Base-by-base conservation (phyloP, 371 early-diverging fungal genomes). In the Mortierella polycephala region DNA sequence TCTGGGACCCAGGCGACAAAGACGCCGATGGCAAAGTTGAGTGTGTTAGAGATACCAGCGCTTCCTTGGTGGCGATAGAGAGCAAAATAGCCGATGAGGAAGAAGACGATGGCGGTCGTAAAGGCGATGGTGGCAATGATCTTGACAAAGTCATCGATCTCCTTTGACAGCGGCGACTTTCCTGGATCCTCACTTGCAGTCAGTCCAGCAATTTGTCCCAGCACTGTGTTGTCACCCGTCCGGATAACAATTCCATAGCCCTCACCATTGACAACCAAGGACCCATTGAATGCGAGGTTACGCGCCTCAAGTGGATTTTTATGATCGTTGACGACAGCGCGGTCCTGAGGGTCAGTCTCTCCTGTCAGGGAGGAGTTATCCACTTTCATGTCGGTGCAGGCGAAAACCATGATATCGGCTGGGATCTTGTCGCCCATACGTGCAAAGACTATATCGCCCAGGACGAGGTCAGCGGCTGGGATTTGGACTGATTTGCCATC, bases 281-380 rank as follows among this genome's bases (percentile, higher is more conserved):
- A 93, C 50, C 97, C 95, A 82, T 92, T 96, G 82, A 97, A 97
- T 0, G 87, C 89, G 53, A 98, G 79, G 73, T 98, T 98, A 53
- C 90, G 89, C 3, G 98, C 96, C 64, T 98, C 97, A 54, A 97
- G 88, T 13, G 96, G 94, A 76, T 90, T 95, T 71, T 87, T 81
- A 52, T 87, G 83, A 0, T 83, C 84, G 73, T 91, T 93, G 20
- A 55, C 63, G 0, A 83, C 64, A 3, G 53, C 72, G 50, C 97
- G 92, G 77, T 91, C 90, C 81, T 96, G 97, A 13, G 98, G 96
- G 53, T 97, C 98, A 0, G 96, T 86, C 82, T 98, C 97, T 62
- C 98, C 98, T 3, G 97, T 98, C 51, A 98, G 81, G n/a, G 95
- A 95, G 10, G 98, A 97, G 87, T 96, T 97, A 85, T 98, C 98